phyloP scores from a whole-genome alignment of 768 basidiomycete species.

The Rhodotorula babjevae region DNA sequence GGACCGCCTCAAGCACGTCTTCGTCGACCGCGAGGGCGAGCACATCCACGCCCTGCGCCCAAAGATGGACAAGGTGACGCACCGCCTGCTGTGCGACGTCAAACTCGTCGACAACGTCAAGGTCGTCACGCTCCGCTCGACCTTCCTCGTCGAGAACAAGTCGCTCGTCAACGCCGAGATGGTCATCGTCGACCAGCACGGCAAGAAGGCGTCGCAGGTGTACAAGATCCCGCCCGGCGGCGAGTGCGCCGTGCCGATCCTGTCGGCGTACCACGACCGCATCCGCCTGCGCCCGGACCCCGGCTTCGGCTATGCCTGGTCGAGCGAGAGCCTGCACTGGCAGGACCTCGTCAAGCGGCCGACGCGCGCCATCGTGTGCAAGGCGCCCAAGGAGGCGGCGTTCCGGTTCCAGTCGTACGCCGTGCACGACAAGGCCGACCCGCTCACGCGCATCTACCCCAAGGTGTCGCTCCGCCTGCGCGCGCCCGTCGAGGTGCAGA shows the following conservation, averaged over 20 bases:
- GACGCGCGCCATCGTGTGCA: constrained; percentile 72
- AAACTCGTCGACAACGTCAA: constrained; percentile 88
- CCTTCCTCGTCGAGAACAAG: constrained; percentile 81
- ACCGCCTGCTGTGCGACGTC: constrained; percentile 82
- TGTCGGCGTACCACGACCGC: constrained; percentile 73
- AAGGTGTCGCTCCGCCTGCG: constrained; percentile 77
- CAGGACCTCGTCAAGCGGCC: constrained; percentile 72
- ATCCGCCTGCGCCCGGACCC: constrained; percentile 87
- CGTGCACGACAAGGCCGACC: constrained; percentile 64
- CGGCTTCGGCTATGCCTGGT: constrained; percentile 96
- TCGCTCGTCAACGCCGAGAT: constrained; percentile 89
- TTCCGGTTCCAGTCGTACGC: constrained; percentile 94
- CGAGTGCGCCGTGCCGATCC: constrained; percentile 82
- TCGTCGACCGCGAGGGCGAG: constrained; percentile 90
- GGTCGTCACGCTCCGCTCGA: constrained; percentile 85
- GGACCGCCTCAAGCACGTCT: constrained; percentile 81
- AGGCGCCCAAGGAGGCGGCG: constrained; percentile 74
- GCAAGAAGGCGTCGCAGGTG: constrained; percentile 71
- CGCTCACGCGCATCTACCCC: constrained; percentile 63
- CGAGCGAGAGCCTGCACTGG: constrained; percentile 69
- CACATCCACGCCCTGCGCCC: constrained; percentile 82
- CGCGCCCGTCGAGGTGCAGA: constrained; percentile 92
- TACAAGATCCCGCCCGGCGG: constrained; percentile 86
- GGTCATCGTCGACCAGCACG: constrained; percentile 76
- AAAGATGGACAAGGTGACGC: constrained; percentile 62